Evolutionary conservation across 2,329 filamentous ascomycete genomes (phyloP).

Genomic region (Ceratocystis diversiconidia): DNA sequence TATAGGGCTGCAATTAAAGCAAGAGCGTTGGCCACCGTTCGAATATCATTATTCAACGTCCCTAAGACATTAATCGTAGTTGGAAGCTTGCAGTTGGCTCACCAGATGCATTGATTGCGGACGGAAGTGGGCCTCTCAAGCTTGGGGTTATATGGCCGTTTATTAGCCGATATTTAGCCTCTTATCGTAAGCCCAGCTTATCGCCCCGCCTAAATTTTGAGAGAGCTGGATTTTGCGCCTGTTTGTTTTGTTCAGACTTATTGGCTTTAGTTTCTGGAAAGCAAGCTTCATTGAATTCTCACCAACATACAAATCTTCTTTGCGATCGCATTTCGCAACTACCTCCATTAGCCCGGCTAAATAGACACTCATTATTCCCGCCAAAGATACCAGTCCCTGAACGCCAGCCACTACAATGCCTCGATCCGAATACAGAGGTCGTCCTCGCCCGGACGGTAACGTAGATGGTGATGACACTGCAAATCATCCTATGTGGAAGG

Average conservation of each 20-base stretch:
- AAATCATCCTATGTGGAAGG: constrained; percentile 24
- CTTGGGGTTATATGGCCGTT: background rate
- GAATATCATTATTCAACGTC: background rate
- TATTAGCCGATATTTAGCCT: constrained; percentile 11
- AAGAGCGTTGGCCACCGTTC: background rate
- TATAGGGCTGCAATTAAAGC: background rate
- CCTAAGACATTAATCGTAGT: background rate
- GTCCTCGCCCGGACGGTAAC: background rate
- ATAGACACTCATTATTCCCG: too few species aligned
- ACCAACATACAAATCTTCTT: background rate
- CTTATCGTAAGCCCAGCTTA: constrained; percentile 10
- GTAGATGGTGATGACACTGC: background rate
- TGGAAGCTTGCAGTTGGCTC: background rate
- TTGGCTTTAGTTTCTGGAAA: background rate
- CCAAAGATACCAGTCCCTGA: background rate
- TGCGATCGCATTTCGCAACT: background rate
- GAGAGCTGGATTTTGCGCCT: constrained; percentile 11
- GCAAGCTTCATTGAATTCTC: background rate
- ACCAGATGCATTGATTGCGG: background rate
- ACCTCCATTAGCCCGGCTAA: too few species aligned
- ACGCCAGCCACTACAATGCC: background rate
- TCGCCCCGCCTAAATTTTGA: constrained; percentile 18
- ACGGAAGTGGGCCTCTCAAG: background rate
- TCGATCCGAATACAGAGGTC: background rate
- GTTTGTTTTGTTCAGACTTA: background rate